Evolutionary conservation across 208 protist species (phyloP).

Genomic region (Angomonas deanei): DNA sequence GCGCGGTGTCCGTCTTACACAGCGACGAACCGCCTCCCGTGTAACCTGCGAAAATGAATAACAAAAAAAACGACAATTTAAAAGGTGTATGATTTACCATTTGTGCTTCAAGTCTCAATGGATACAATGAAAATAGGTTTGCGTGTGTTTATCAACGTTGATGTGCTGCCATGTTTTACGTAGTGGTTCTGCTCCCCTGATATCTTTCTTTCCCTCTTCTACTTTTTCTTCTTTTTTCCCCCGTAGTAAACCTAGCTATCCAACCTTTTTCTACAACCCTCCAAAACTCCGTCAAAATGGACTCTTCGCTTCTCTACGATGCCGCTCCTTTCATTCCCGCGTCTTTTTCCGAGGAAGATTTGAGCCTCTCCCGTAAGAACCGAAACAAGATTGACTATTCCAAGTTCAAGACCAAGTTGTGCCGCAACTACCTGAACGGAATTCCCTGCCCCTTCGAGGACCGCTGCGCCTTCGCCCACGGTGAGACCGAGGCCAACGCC

Average conservation of each 20-base stretch:
- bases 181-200: background rate
- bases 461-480: constrained; percentile 85
- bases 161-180: constrained; percentile 1
- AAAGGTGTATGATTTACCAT: background rate
- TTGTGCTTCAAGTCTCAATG: too few relatives aligned
- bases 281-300: too few relatives aligned
- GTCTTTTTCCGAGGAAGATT: background rate
- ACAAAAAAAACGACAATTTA: background rate
- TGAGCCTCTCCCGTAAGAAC: background rate
- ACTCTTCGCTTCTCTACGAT: background rate
- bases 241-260: background rate
- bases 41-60: background rate
- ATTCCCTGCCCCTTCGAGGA: constrained; percentile 72
- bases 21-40: background rate
- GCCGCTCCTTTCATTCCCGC: constrained; percentile 2
- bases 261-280: too few relatives aligned
- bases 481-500: constrained; percentile 22
- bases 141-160: constrained; percentile 7
- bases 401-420: constrained; percentile 87
- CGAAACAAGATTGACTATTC: constrained; percentile 64
- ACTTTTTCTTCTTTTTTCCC: constrained; percentile 15
- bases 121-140: too few relatives aligned
- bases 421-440: constrained; percentile 74
- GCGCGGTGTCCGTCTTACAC: background rate
- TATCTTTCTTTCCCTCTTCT: constrained; percentile 6